Evolutionary conservation across 148 eudicot species (phyloP).

Genomic region (Talinum fruticosum): DNA sequence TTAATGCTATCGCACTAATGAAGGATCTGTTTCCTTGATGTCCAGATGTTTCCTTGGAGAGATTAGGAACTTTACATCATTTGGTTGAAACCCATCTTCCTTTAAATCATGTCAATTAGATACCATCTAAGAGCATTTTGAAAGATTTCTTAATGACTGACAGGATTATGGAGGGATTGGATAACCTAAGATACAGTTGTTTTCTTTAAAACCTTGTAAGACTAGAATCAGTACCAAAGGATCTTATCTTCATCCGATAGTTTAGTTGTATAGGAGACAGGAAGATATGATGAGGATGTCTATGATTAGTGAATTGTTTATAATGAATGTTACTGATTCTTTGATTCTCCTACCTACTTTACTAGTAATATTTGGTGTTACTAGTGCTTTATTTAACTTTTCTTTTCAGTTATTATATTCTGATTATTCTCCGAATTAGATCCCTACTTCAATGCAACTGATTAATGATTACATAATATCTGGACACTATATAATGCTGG

Average conservation of each 20-base stretch:
- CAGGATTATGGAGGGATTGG: background rate
- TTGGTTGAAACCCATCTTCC: slow-evolving; percentile 17
- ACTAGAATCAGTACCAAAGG: slow-evolving; percentile 7
- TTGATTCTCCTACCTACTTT: slow-evolving; percentile 18
- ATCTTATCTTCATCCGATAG: slow-evolving; percentile 6
- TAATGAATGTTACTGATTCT: slow-evolving; percentile 15
- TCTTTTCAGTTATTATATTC: background rate
- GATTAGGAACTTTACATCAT: slow-evolving; percentile 18
- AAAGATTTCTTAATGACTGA: background rate
- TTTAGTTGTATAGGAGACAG: slow-evolving; percentile 10
- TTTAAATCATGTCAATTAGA: slow-evolving; percentile 16
- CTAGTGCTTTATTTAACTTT: background rate
- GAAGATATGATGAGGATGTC: background rate
- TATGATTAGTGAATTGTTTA: slow-evolving; percentile 7
- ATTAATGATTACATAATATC: too few relatives aligned
- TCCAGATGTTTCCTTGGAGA: slow-evolving; percentile 19
- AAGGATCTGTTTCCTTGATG: slow-evolving; percentile 20
- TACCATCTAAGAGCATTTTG: background rate
- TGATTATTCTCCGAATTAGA: background rate
- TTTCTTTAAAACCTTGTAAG: slow-evolving; percentile 7
- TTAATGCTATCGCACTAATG: background rate
- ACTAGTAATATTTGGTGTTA: background rate
- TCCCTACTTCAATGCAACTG: background rate
- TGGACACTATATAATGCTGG: too few relatives aligned
- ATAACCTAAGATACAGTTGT: slow-evolving; percentile 5